A percentile compares a stretch with the other conserved stretches of the same genome.
phyloP scores from a whole-genome alignment of 2,329 filamentous ascomycete species.

The Alternaria tenuissima region DNA sequence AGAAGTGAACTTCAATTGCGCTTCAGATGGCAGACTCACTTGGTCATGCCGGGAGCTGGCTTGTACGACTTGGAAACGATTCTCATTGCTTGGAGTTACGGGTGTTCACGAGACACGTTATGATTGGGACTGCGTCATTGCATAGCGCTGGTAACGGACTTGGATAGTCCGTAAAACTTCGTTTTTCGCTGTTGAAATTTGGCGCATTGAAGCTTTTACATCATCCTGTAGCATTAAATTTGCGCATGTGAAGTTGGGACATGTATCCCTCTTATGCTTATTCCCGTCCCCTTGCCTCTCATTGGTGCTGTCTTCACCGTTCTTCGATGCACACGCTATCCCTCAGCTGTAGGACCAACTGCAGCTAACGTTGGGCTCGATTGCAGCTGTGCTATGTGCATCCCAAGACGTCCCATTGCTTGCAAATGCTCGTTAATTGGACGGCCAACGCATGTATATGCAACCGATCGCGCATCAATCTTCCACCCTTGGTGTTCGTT shows the following conservation, averaged over 20 bases:
- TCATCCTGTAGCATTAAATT: conserved; percentile 2
- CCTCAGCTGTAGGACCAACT: conserved; percentile 12
- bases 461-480: conserved; percentile 5
- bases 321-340: conserved; percentile 7
- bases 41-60: conserved; percentile 5
- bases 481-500: conserved; percentile 6
- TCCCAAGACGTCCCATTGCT: background rate
- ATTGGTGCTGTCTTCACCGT: background rate
- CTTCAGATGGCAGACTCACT: conserved; percentile 9
- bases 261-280: background rate
- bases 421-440: conserved; percentile 19
- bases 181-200: conserved; percentile 29
- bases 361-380: conserved; percentile 16
- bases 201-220: conserved; percentile 15
- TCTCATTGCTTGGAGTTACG: conserved; percentile 23
- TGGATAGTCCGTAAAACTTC: conserved; percentile 11
- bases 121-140: conserved; percentile 16
- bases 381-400: conserved; percentile 17
- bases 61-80: conserved; percentile 19
- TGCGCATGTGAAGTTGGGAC: background rate
- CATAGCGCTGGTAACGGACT: conserved; percentile 22
- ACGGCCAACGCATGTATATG: conserved; percentile 5
- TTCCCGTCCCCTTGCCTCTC: background rate
- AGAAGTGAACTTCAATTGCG: conserved; percentile 28
- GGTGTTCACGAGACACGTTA: conserved; percentile 6